A percentile compares a stretch with the other conserved stretches of the same genome.
Conservation (phyloP, 2,329 filamentous ascomycete species). For the Pleomassaria siparia region DNA sequence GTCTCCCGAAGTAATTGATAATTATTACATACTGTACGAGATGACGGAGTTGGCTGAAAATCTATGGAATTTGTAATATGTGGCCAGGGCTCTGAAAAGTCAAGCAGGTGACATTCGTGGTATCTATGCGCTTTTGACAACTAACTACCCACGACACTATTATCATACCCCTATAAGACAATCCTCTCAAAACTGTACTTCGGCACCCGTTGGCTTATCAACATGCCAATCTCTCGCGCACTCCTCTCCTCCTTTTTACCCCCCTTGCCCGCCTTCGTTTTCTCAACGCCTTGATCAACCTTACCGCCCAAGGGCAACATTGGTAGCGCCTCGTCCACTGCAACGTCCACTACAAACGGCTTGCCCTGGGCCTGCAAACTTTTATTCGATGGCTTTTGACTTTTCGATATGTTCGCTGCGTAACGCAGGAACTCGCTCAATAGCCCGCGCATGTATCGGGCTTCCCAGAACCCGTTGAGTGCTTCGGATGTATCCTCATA, state of each 20-base stretch:
- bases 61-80: no score
- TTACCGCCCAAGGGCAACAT: slow-evolving; percentile 75
- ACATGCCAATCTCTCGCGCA: slow-evolving; percentile 71
- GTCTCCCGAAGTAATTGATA: no score
- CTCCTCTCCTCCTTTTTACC: slow-evolving; percentile 72
- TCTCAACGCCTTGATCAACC: slow-evolving; percentile 51
- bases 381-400: slow-evolving; percentile 33
- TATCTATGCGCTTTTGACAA: background rate
- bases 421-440: slow-evolving; percentile 68
- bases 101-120: background rate
- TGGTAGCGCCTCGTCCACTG: slow-evolving; percentile 45
- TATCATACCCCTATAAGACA: slow-evolving; percentile 19
- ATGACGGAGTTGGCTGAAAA: no score
- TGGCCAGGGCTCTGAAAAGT: background rate
- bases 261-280: slow-evolving; percentile 61
- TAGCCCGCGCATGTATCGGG: slow-evolving; percentile 63
- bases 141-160: no score
- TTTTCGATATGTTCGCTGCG: slow-evolving; percentile 29
- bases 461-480: slow-evolving; percentile 71
- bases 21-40: no score
- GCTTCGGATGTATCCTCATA: slow-evolving; percentile 70
- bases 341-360: slow-evolving; percentile 46
- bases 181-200: slow-evolving; percentile 83
- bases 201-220: slow-evolving; percentile 77
- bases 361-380: slow-evolving; percentile 48